Conservation (phyloP, 164 flowering plant genomes). For the Akebia trifoliata region DNA sequence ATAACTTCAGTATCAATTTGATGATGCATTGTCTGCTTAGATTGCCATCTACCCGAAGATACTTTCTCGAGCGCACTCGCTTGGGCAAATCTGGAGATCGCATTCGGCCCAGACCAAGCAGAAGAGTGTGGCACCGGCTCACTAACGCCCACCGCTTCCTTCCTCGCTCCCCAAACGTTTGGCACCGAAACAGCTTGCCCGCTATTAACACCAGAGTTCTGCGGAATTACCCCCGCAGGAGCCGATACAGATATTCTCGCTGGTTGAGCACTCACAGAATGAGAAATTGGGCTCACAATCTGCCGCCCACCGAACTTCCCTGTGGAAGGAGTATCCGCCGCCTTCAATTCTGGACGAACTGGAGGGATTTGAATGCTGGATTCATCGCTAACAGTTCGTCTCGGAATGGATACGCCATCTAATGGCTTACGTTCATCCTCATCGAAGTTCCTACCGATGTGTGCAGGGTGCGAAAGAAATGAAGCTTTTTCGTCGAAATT, state of each 20-base stretch:
- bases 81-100: conserved; percentile 60
- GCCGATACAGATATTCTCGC: conserved; percentile 27
- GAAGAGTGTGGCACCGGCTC: conserved; percentile 38
- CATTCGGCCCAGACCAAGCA: conserved; percentile 41
- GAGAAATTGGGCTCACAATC: conserved; percentile 24
- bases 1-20: conserved; percentile 48
- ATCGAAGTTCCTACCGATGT: conserved; percentile 81
- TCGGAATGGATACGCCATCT: conserved; percentile 53
- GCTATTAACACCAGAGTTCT: conserved; percentile 19
- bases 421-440: conserved; percentile 96
- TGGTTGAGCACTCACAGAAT: conserved; percentile 20
- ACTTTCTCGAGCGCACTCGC: conserved; percentile 94
- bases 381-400: conserved; percentile 66
- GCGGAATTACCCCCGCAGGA: conserved; percentile 28
- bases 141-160: conserved; percentile 35
- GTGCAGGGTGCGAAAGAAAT: conserved; percentile 38
- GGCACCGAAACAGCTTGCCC: conserved; percentile 34
- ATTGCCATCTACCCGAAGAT: conserved; percentile 88
- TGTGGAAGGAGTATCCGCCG: conserved; percentile 28
- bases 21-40: conserved; percentile 41
- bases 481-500: conserved; percentile 70
- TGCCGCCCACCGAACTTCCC: conserved; percentile 24
- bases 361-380: conserved; percentile 24
- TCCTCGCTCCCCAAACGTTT: conserved; percentile 74
- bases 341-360: conserved; percentile 33